A percentile compares a stretch with the other conserved stretches of the same genome.
These are phyloP conservation scores for Russula sp. DNA, from an alignment of 768 basidiomycete species.

Conservation along the genomic window DNA sequence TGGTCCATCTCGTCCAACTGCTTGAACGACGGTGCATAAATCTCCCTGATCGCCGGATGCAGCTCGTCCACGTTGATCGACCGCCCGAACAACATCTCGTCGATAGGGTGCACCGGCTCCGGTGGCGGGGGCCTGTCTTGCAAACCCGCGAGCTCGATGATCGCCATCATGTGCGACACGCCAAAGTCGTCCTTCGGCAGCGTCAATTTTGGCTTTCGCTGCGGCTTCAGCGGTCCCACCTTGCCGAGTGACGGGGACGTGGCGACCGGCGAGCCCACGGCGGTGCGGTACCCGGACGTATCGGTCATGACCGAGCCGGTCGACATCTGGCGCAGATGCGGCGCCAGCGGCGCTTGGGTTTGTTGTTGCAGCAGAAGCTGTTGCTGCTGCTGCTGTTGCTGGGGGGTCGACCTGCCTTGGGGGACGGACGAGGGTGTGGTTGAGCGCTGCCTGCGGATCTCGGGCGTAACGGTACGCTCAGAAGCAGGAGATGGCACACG, in stretches of 20 bases:
- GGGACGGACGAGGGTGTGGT: conserved; percentile 12
- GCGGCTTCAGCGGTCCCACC: conserved; percentile 30
- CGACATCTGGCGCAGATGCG: conserved; percentile 17
- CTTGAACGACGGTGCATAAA: conserved; percentile 64
- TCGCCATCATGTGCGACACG: conserved; percentile 75
- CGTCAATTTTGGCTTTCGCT: conserved; percentile 36
- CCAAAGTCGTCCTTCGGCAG: conserved; percentile 83
- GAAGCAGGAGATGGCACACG: conserved; percentile 28
- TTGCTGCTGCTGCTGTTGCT: neutral
- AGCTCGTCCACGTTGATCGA: conserved; percentile 52
- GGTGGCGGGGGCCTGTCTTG: conserved; percentile 31
- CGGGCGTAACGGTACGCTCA: conserved; percentile 26
- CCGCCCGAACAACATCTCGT: conserved; percentile 65
- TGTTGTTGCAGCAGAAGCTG: neutral
- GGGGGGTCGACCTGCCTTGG: conserved; percentile 9
- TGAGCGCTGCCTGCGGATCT: conserved; percentile 7
- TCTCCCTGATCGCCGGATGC: conserved; percentile 64
- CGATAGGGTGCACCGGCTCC: conserved; percentile 52
- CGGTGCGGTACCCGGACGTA: conserved; percentile 21
- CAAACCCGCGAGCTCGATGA: conserved; percentile 61
- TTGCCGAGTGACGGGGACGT: conserved; percentile 16
- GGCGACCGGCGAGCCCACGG: conserved; percentile 16
- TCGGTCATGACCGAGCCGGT: conserved; percentile 17
- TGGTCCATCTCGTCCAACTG: conserved; percentile 76
- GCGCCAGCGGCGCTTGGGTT: neutral